These are phyloP conservation scores for Cyclotella baltica DNA, from an alignment of 108 stramenopile genomes.

Conservation along the genomic window DNA sequence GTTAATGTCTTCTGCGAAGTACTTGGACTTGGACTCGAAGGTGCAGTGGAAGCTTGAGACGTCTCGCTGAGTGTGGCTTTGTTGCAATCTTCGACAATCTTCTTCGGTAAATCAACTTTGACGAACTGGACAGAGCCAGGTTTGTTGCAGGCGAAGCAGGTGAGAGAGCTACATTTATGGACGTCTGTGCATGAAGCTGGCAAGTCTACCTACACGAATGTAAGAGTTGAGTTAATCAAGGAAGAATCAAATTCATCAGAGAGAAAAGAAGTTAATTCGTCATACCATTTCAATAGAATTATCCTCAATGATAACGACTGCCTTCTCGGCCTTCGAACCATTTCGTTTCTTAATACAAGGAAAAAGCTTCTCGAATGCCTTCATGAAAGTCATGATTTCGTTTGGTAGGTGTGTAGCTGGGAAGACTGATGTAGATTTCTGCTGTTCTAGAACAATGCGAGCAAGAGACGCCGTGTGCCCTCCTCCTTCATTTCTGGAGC, in stretches of 20 bases:
- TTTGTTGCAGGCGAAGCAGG: not conserved
- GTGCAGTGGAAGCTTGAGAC: slow-evolving; percentile 10
- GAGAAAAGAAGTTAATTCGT: not conserved
- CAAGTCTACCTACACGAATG: not conserved
- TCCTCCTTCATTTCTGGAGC: no score
- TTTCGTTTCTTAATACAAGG: not conserved
- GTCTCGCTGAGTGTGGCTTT: not conserved
- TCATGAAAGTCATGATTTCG: not conserved
- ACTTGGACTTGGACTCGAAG: slow-evolving; percentile 11
- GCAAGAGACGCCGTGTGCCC: not conserved
- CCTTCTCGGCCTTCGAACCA: not conserved
- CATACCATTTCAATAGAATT: not conserved
- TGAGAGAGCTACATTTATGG: slow-evolving; percentile 4
- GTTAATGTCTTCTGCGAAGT: slow-evolving; percentile 2
- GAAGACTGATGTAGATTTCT: not conserved
- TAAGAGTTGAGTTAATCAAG: not conserved
- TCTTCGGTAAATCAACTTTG: slow-evolving; percentile 6
- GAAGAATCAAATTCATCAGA: not conserved
- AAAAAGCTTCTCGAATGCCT: not conserved
- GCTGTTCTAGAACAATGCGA: not conserved
- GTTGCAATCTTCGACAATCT: not conserved
- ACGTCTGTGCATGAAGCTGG: slow-evolving; percentile 6
- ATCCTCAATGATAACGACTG: not conserved
- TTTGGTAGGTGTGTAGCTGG: not conserved
- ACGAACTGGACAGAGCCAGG: not conserved